Conservation (phyloP, 495 filamentous ascomycete genomes). For the Annulohypoxylon bovei region DNA sequence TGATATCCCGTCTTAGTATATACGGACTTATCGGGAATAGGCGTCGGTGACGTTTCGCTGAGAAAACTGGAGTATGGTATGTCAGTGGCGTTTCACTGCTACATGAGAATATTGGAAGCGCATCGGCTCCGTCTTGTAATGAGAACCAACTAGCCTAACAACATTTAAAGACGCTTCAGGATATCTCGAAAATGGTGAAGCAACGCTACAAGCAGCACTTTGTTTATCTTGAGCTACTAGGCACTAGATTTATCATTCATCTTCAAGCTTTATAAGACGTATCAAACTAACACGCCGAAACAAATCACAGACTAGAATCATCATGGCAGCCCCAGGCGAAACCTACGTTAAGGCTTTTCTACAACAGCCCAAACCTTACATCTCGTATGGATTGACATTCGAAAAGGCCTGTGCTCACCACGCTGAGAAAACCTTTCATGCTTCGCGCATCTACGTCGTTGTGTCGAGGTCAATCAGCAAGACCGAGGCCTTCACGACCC, state of each 20-base stretch:
- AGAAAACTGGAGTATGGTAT: background rate
- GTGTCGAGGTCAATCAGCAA: conserved; percentile 67
- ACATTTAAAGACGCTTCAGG: conserved; percentile 11
- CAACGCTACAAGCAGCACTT: background rate
- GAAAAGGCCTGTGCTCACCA: conserved; percentile 61
- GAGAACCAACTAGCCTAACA: background rate
- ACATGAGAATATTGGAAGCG: conserved; percentile 8
- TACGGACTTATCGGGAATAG: conserved; percentile 26
- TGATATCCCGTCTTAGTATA: no score
- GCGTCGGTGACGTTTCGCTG: background rate
- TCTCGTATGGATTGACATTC: conserved; percentile 65
- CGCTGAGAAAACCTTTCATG: conserved; percentile 60
- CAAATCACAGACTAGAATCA: conserved; percentile 10
- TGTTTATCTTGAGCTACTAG: background rate
- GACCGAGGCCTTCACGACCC: conserved; percentile 58
- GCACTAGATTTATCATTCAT: background rate
- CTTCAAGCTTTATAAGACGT: background rate
- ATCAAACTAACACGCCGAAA: conserved; percentile 19
- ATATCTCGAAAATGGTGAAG: background rate
- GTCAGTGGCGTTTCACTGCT: background rate
- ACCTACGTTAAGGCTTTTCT: conserved; percentile 25
- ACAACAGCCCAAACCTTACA: conserved; percentile 23
- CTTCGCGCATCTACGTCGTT: conserved; percentile 66
- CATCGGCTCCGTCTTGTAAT: conserved; percentile 30
- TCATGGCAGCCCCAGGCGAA: conserved; percentile 34